phyloP scores from a whole-genome alignment of 768 basidiomycete genomes.

The Phaeotremella fagi region DNA sequence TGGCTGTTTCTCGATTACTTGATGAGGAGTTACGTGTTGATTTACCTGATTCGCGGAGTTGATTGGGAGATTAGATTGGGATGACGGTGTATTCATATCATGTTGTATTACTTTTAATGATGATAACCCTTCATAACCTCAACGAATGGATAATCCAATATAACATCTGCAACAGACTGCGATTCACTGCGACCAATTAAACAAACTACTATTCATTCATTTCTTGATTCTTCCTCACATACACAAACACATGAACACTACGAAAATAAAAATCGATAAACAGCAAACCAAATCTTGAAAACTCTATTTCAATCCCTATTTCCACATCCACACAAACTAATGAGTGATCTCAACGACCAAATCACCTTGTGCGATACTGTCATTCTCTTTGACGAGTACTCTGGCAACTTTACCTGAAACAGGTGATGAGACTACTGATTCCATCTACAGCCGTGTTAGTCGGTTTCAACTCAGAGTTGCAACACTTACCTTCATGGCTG shows the following conservation, averaged over 20 bases:
- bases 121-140: too few species aligned
- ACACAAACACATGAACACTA: too few species aligned
- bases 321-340: slow-evolving; percentile 7
- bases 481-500: slow-evolving; percentile 86
- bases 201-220: too few species aligned
- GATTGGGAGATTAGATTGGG: not conserved
- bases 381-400: slow-evolving; percentile 84
- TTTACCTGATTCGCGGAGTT: not conserved
- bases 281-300: too few species aligned
- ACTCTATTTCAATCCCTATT: too few species aligned
- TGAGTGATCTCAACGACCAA: slow-evolving; percentile 82
- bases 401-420: slow-evolving; percentile 95
- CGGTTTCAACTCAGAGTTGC: not conserved
- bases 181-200: too few species aligned
- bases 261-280: too few species aligned
- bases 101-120: too few species aligned
- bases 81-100: too few species aligned
- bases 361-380: slow-evolving; percentile 93
- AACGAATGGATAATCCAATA: too few species aligned
- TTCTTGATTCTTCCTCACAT: too few species aligned
- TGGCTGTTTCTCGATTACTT: slow-evolving; percentile 45
- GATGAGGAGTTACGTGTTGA: slow-evolving; percentile 44
- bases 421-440: slow-evolving; percentile 91
- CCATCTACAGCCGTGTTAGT: slow-evolving; percentile 64
- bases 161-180: too few species aligned